Evolutionary conservation across 2,329 filamentous ascomycete genomes (phyloP), one percentile per base, ranked within the genome.

Genomic region (Neoascochyta sp.): DNA sequence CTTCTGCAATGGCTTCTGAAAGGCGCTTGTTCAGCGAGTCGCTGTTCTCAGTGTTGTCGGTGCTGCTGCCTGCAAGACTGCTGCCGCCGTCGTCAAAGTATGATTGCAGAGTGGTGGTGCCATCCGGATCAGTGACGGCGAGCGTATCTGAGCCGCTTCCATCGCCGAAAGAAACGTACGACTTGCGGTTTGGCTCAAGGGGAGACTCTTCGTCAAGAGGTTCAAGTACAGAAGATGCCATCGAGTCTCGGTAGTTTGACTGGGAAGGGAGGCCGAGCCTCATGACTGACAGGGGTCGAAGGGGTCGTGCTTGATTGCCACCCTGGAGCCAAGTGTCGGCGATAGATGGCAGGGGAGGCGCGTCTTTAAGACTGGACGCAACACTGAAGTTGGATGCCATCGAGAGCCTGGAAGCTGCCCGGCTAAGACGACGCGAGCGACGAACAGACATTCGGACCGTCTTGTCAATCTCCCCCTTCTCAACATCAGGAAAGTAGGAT

Each of bases 401-500:
- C 58, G 89, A 95, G 36, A 98, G 74, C 16, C 90, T 86, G 61
- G 86, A 94, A 45, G 93, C 90, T 45, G 93, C 86, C 60, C 86
- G 86, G 68, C 90, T 96, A 43, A 96, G 73, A 30, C 92, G 83
- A 30, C 86, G 86, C 22, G 90, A 96, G 47, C 92, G 78, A 47
- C 90, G 79, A 63, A 95, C 83, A 1, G 90, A 95, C 64, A 95
- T 78, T 27, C 92, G 84, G 41, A 95, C 89, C 1, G 92, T 96
- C 49, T 88, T 84, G 62, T 96, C 92, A 57, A 98, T 95, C 50
- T 94, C 87, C 58, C 95, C 89, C 33, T 86, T 81, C 27, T 89
- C 81, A 52, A 96, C 90, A 54, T 94, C 88, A 0, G 92, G 92
- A 73, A 98, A 98, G 70, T 96, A 98, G 0, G 89, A 94, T 2